Conservation (phyloP, 495 filamentous ascomycete species). For the Podospora pseudoanserina region DNA sequence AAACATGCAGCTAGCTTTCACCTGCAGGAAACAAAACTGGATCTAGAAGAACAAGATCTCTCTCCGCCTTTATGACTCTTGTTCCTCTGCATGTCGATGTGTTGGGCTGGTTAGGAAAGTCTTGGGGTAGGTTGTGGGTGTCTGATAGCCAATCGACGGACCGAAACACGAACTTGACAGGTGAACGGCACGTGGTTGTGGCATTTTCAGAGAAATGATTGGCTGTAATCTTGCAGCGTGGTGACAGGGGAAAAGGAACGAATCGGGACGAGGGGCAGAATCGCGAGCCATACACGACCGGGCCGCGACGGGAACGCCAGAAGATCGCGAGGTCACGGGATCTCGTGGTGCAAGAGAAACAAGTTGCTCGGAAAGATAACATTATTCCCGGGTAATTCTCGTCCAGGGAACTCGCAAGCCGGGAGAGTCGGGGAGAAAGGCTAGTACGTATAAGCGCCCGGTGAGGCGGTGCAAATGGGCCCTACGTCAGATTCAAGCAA, state of each 20-base stretch:
- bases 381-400: background rate
- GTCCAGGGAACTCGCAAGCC: background rate
- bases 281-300: background rate
- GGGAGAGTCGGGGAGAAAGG: background rate
- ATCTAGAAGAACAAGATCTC: background rate
- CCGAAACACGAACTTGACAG: constrained; percentile 17
- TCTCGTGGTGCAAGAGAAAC: background rate
- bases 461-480: constrained; percentile 8
- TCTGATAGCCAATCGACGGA: constrained; percentile 16
- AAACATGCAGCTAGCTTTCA: background rate
- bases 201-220: constrained; percentile 10
- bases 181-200: background rate
- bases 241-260: constrained; percentile 1
- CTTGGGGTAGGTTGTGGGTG: no score
- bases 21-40: background rate
- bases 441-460: constrained; percentile 4
- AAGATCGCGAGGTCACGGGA: constrained; percentile 11
- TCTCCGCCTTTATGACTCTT: constrained; percentile 16
- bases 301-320: background rate
- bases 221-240: constrained; percentile 3
- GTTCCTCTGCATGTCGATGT: constrained; percentile 10
- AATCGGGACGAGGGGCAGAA: constrained; percentile 12
- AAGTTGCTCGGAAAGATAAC: background rate
- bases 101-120: no score
- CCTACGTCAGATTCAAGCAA: background rate